Base-by-base conservation (phyloP, 441 rosid species). In the Corymbia citriodora region DNA sequence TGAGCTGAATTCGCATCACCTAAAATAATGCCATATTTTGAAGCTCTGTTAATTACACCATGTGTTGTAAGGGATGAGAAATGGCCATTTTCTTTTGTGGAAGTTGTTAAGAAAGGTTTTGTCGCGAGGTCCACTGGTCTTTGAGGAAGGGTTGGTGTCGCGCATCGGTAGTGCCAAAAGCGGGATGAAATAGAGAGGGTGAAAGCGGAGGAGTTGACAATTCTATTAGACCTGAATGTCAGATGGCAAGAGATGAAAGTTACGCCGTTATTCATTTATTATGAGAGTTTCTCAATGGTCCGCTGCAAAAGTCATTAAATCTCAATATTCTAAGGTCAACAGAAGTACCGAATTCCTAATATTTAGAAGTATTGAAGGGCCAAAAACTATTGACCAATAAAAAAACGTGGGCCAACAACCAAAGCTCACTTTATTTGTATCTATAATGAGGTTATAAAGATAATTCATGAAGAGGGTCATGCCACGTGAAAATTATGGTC, bases 1-100 rank as follows among this genome's bases (percentile, higher is more conserved):
- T 0, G 10, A 40, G 50, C 16, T 2, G 0, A 16, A 21, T 10
- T 36, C 0, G 5, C 83, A 11, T 2, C 45, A 9, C 82, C 82
- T 36, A 36, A 19, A 72, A 36, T 40, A 21, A 40, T 5, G 0
- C 3, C 50, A 74, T 9, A 36, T 72, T 36, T 72, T 36, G 49
- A 19, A 72, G 83, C 83, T 10, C 40, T 3, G 49, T 36, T 72
- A 2, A 13, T 18, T 2, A 11, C 48, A 36, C 3, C 45, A 5
- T 36, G 50, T 10, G n/a, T 36, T 10, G 27, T 19, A 36, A 72
- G 27, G 27, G 40, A 6, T 3, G 16, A 21, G 50, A 10, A 33
- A 21, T 10, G 4, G 15, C 83, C 83, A 21, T 36, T 72, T 10
- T 19, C 33, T 31, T 65, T 7, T 68, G 45, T 16, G n/a, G 33